Base-by-base conservation (phyloP, 805 yeast genomes). In the Zygosaccharomyces pseudorouxii region DNA sequence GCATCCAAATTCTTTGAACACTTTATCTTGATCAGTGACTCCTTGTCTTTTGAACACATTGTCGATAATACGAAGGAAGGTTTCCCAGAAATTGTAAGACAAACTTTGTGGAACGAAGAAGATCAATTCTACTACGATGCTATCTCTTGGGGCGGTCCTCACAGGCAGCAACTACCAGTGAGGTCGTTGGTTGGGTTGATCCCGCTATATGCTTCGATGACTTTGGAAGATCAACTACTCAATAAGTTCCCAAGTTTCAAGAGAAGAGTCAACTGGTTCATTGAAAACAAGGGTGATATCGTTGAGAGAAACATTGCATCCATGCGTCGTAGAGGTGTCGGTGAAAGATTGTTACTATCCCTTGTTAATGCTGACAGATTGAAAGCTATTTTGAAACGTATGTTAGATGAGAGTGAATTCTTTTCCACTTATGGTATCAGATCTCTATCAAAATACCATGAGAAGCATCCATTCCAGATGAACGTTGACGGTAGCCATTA, bases 1-100 rank as follows among this genome's bases (percentile, higher is more conserved):
- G 97, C 97, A 3, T 84, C 95, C 46, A 90, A 89, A 70, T 89
- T 89, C 67, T 89, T 89, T 68, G 97, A 90, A 71, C 97, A 89
- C 67, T 89, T 89, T 68, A 69, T 90, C 50, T 75, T 89, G 62
- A 89, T 89, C 72, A 89, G 96, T 22, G 97, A 89, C 68, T 96
- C 97, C 9, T 86, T 89, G 95, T 81, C 95, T 11, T 86, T 78
- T 65, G 71, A 76, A 25, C 59, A 62, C 51, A 44, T 48, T 44
- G 53, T 56, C 39, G 61, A 62, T 44, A 53, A 54, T 19, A 72
- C 73, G 9, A 50, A 63, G 20, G 71, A 66, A 8, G 62, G 55
- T 10, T 71, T 69, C 29, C 69, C 68, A 19, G 74, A 70, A 35
- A 71, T 71, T 33, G 72, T 79, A 12, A 79, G 76, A 36, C 80